A percentile compares a stretch with the other conserved stretches of the same genome.
These are phyloP conservation scores for Aspergillus bertholletiae DNA, from an alignment of 495 filamentous ascomycete species.

Conservation along the genomic window DNA sequence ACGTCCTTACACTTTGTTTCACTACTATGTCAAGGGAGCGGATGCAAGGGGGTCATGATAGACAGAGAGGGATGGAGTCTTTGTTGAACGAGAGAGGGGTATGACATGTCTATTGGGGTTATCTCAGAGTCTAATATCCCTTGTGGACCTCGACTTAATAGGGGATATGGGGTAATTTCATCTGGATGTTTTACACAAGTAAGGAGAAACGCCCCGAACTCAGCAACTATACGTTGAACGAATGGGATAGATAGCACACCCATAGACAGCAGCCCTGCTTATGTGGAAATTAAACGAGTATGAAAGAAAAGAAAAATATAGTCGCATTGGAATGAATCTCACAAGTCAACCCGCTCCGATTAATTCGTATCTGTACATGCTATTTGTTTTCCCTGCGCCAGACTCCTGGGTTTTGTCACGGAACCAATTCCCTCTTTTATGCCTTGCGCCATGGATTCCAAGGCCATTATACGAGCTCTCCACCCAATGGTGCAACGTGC, in stretches of 20 bases:
- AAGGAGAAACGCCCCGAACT: too few species aligned
- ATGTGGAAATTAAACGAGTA: too few species aligned
- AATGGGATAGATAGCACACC: too few species aligned
- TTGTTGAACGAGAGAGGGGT: background rate
- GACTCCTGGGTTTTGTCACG: background rate
- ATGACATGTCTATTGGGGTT: background rate
- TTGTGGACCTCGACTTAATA: too few species aligned
- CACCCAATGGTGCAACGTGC: background rate
- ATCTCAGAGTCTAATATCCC: background rate
- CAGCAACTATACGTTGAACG: too few species aligned
- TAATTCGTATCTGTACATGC: background rate
- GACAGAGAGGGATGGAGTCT: background rate
- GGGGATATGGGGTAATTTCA: too few species aligned
- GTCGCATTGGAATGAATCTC: background rate
- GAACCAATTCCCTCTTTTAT: background rate
- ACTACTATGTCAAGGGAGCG: background rate
- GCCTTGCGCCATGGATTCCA: background rate
- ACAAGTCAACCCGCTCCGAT: background rate
- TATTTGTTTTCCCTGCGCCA: constrained; percentile 1
- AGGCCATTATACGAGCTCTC: background rate
- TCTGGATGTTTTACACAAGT: too few species aligned
- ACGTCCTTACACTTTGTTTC: background rate
- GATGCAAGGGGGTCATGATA: background rate
- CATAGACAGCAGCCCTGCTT: too few species aligned
- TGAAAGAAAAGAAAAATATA: background rate